Percentiles rank a stretch among this genome's conserved stretches.
Evolutionary conservation across 192 early-diverging fungal genomes (phyloP).

Genomic region (Funneliformis mosseae): DNA sequence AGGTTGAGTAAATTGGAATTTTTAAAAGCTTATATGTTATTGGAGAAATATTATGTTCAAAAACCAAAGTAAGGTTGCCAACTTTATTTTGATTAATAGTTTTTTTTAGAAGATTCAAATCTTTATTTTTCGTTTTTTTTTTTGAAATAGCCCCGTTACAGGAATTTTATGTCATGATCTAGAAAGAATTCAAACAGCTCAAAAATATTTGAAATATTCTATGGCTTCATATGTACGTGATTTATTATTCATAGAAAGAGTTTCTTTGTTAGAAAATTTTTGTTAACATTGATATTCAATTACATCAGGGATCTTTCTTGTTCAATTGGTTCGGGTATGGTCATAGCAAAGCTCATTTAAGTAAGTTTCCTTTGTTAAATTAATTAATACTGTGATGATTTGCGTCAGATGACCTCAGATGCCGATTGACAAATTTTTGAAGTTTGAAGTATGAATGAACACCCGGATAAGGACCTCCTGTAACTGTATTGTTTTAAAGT

Average conservation of each 20-base stretch:
- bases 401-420: too few relatives aligned
- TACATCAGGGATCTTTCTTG: conserved; percentile 24
- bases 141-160: conserved; percentile 37
- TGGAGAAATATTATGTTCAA: conserved; percentile 42
- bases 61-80: conserved; percentile 37
- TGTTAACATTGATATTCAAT: background rate
- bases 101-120: background rate
- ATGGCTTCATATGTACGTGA: conserved; percentile 45
- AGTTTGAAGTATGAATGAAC: too few relatives aligned
- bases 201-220: conserved; percentile 44
- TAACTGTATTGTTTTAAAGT: too few relatives aligned
- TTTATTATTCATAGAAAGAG: background rate
- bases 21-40: conserved; percentile 42
- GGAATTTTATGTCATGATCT: conserved; percentile 38
- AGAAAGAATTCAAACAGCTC: conserved; percentile 39
- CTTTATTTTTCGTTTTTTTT: background rate
- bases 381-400: too few relatives aligned
- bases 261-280: background rate
- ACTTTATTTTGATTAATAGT: background rate
- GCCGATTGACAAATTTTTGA: too few relatives aligned
- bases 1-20: conserved; percentile 42
- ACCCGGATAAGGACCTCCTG: too few relatives aligned
- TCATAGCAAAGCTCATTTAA: conserved; percentile 1
- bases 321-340: conserved; percentile 32
- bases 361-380: background rate